Evolutionary conservation across 306 rosid genomes (phyloP).

Genomic region (Cicer bijugum): DNA sequence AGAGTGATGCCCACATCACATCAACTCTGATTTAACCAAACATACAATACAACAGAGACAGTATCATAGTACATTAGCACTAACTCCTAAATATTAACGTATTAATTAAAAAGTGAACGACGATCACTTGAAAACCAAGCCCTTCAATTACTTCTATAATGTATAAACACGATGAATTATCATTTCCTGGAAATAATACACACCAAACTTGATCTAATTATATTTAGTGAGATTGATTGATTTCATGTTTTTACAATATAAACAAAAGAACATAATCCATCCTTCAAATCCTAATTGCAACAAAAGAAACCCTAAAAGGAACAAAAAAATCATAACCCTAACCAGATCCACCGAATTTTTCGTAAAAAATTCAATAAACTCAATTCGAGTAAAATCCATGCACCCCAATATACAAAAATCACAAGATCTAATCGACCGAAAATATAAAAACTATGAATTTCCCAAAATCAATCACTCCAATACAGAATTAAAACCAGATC

Average conservation of each 20-base stretch:
- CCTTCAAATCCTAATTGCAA: constrained; percentile 23
- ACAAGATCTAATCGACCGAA: constrained; percentile 40
- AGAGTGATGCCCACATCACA: background rate
- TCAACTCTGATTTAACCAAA: constrained; percentile 15
- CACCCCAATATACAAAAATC: background rate
- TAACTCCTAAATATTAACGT: background rate
- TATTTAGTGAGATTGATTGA: constrained; percentile 8
- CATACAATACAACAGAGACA: background rate
- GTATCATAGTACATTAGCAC: too few relatives aligned
- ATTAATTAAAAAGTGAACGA: background rate
- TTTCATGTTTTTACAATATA: background rate
- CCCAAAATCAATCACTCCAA: constrained; percentile 14
- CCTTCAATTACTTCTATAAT: background rate
- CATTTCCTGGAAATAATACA: constrained; percentile 13
- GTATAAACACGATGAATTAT: constrained; percentile 18
- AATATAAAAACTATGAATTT: constrained; percentile 15
- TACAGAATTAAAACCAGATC: constrained; percentile 38
- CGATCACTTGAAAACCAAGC: background rate
- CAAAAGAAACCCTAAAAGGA: constrained; percentile 3
- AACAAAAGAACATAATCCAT: background rate
- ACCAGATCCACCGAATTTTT: constrained; percentile 37
- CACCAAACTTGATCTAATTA: background rate
- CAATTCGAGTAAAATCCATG: constrained; percentile 17
- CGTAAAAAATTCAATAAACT: background rate
- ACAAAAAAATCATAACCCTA: constrained; percentile 1